Conservation (phyloP, 192 early-diverging fungal species). For the Backusella psychrophila region DNA sequence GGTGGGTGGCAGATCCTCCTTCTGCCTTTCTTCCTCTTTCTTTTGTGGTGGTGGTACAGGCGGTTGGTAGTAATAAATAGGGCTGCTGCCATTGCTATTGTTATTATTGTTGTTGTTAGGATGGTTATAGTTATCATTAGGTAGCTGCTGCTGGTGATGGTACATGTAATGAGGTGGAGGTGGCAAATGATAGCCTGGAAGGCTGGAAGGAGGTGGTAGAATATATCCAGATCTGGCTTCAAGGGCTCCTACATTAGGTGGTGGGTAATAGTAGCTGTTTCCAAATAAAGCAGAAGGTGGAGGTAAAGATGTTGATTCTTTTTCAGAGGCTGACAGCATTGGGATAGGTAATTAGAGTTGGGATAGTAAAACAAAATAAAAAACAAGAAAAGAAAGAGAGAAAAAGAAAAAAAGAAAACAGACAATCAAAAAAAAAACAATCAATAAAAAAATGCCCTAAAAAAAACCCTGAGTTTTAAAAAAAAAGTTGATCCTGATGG, state of each 20-base stretch:
- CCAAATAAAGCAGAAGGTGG: conserved; percentile 18
- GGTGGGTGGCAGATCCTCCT: neutral
- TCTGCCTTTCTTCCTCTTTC: neutral
- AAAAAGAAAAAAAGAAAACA: conserved; percentile 1
- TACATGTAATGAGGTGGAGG: conserved; percentile 7
- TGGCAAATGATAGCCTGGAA: conserved; percentile 21
- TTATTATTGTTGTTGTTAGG: neutral
- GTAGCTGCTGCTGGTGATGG: neutral
- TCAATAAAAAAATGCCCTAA: conserved; percentile 3
- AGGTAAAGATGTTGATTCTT: conserved; percentile 6
- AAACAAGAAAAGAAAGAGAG: neutral
- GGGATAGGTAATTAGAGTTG: neutral
- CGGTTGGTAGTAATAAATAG: conserved; percentile 4
- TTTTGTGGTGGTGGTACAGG: neutral
- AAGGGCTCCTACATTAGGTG: neutral
- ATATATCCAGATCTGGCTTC: conserved; percentile 9
- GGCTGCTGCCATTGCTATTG: neutral
- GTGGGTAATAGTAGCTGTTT: conserved; percentile 4
- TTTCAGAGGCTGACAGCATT: conserved; percentile 5
- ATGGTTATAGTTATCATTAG: neutral
- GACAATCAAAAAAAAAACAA: neutral
- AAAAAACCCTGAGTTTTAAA: neutral
- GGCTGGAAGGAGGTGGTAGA: conserved; percentile 23
- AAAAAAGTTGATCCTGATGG: conserved; percentile 2
- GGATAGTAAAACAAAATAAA: neutral